Evolutionary conservation across 164 flowering plant genomes (phyloP).

Genomic region (Liquidambar formosana): DNA sequence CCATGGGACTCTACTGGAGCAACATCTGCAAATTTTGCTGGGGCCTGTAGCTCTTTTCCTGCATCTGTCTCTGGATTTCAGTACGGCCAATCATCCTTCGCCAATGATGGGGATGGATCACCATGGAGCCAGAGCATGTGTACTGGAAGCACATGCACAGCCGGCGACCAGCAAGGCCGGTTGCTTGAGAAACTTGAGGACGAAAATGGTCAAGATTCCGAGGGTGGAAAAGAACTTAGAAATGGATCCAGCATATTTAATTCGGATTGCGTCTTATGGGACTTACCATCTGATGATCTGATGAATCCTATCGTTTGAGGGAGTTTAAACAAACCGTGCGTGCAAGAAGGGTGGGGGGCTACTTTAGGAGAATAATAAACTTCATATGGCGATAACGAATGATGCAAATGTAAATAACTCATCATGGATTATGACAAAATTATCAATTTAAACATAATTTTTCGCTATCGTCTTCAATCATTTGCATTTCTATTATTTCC

Average conservation of each 20-base stretch:
- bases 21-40: conserved; percentile 37
- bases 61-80: conserved; percentile 44
- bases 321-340: background rate
- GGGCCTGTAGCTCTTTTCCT: conserved; percentile 38
- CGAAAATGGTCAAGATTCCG: conserved; percentile 56
- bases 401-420: conserved; percentile 30
- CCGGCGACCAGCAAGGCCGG: conserved; percentile 53
- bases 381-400: background rate
- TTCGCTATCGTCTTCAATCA: conserved; percentile 1
- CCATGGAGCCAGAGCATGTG: conserved; percentile 88
- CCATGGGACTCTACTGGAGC: conserved; percentile 50
- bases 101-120: conserved; percentile 59
- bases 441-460: background rate
- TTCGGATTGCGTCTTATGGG: conserved; percentile 81
- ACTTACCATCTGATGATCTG: conserved; percentile 75
- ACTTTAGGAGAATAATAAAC: conserved; percentile 13
- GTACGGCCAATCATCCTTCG: conserved; percentile 48
- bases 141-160: conserved; percentile 72
- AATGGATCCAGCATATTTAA: conserved; percentile 48
- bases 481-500: conserved; percentile 3
- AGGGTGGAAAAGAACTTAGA: conserved; percentile 41
- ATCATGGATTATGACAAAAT: background rate
- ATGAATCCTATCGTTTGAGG: conserved; percentile 62
- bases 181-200: conserved; percentile 46
- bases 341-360: background rate